These are phyloP conservation scores for Fusarium sambucinum DNA, from an alignment of 2,329 filamentous ascomycete genomes.

Conservation along the genomic window DNA sequence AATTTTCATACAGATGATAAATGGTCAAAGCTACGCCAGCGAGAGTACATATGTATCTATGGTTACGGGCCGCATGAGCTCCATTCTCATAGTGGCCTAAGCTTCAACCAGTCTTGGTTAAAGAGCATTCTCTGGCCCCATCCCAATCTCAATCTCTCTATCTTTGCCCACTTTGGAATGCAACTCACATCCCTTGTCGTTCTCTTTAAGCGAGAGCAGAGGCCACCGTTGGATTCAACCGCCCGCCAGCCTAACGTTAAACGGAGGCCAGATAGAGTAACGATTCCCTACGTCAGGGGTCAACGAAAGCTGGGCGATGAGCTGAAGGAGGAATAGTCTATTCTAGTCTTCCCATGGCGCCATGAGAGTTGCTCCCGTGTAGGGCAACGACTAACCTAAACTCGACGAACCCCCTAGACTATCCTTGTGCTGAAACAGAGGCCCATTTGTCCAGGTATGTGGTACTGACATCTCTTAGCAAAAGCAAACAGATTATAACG, in stretches of 20 bases:
- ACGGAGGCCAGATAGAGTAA: slow-evolving; percentile 22
- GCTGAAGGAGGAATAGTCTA: slow-evolving; percentile 40
- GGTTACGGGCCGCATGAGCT: slow-evolving; percentile 27
- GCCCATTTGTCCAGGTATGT: slow-evolving; percentile 26
- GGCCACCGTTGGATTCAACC: slow-evolving; percentile 43
- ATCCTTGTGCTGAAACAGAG: slow-evolving; percentile 48
- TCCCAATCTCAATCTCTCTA: slow-evolving; percentile 25
- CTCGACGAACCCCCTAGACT: slow-evolving; percentile 11
- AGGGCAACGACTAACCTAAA: not conserved
- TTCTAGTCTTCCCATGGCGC: slow-evolving; percentile 1
- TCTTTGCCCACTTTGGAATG: slow-evolving; percentile 26
- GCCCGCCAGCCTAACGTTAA: slow-evolving; percentile 32
- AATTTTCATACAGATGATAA: slow-evolving; percentile 1
- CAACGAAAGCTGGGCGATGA: slow-evolving; percentile 34
- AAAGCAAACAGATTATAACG: slow-evolving; percentile 29
- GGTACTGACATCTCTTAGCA: slow-evolving; percentile 31
- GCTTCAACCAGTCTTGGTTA: slow-evolving; percentile 27
- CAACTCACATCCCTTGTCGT: slow-evolving; percentile 38
- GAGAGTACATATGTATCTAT: slow-evolving; percentile 2
- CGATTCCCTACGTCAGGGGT: slow-evolving; percentile 34
- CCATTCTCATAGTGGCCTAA: slow-evolving; percentile 25
- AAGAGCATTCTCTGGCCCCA: slow-evolving; percentile 12
- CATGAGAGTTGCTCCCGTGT: slow-evolving; percentile 15
- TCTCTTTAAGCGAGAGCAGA: slow-evolving; percentile 36
- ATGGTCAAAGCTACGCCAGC: slow-evolving; percentile 2